A percentile compares a stretch with the other conserved stretches of the same genome.
Conservation (phyloP, 139 green algal species). For the Spirogloea muscicola region DNA sequence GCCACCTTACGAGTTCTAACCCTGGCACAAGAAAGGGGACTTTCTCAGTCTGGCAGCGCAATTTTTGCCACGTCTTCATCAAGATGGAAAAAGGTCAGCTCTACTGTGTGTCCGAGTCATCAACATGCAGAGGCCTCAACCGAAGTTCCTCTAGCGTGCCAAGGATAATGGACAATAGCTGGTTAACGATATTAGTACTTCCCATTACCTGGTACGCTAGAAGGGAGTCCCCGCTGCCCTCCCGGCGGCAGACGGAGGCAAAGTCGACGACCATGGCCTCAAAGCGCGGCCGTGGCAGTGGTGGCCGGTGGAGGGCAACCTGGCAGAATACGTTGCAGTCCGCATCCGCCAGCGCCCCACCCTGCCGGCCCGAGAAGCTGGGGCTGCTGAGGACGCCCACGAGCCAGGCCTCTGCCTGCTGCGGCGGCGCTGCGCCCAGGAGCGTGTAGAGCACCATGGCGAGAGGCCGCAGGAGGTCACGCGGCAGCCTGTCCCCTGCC, state of each 20-base stretch:
- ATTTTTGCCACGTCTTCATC: too few relatives aligned
- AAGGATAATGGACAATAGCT: too few relatives aligned
- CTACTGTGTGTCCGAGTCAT: too few relatives aligned
- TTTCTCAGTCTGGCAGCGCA: too few relatives aligned
- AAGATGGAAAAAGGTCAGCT: too few relatives aligned
- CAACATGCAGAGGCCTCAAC: too few relatives aligned
- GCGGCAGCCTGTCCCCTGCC: slow-evolving; percentile 55
- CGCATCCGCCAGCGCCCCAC: slow-evolving; percentile 17
- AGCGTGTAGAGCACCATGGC: slow-evolving; percentile 48
- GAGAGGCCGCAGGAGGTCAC: slow-evolving; percentile 62
- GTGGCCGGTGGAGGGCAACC: not conserved
- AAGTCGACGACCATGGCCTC: slow-evolving; percentile 66
- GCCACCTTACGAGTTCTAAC: too few relatives aligned
- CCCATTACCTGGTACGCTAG: slow-evolving; percentile 74
- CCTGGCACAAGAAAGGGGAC: too few relatives aligned
- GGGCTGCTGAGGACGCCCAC: not conserved
- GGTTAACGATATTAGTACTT: too few relatives aligned
- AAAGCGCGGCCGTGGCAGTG: slow-evolving; percentile 56
- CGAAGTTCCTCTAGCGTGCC: too few relatives aligned
- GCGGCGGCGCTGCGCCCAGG: not conserved
- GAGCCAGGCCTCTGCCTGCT: not conserved
- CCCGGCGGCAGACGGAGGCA: slow-evolving; percentile 56
- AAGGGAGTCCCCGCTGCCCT: slow-evolving; percentile 62
- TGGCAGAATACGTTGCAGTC: slow-evolving; percentile 30
- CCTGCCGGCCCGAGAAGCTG: not conserved